Evolutionary conservation across 352 stramenopile species (phyloP).

Genomic region (Phytophthora rubi): DNA sequence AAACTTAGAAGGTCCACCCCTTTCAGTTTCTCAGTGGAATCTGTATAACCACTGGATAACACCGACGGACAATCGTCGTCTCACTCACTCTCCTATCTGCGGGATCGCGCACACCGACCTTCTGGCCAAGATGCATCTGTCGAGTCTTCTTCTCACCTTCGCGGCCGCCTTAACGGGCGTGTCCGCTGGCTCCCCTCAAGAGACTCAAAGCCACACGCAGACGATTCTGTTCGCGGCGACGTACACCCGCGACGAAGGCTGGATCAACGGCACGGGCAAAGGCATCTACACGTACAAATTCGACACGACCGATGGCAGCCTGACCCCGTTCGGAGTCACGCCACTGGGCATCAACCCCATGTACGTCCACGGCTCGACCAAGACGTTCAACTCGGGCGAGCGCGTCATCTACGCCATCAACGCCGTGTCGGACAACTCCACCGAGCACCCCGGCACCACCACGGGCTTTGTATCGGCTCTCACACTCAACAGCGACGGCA

Average conservation of each 20-base stretch:
- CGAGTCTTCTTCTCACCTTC: constrained; percentile 29
- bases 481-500: constrained; percentile 37
- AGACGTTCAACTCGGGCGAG: constrained; percentile 33
- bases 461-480: constrained; percentile 67
- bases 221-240: constrained; percentile 59
- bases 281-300: constrained; percentile 70
- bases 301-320: constrained; percentile 45
- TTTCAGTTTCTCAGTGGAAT: too few relatives aligned
- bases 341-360: constrained; percentile 77
- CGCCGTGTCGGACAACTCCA: constrained; percentile 47
- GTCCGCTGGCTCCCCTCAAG: constrained; percentile 22
- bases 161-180: constrained; percentile 21
- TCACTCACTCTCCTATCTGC: constrained; percentile 26
- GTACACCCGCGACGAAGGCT: constrained; percentile 74
- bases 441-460: constrained; percentile 24
- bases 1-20: too few relatives aligned
- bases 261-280: constrained; percentile 70
- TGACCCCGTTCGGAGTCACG: constrained; percentile 46
- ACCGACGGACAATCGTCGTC: constrained; percentile 3
- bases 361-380: constrained; percentile 53
- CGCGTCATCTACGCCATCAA: constrained; percentile 65
- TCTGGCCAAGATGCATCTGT: constrained; percentile 28
- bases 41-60: constrained; percentile 3
- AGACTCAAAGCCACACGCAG: constrained; percentile 21
- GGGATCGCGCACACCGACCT: not conserved